Conservation (phyloP, 352 stramenopile species). For the Pythium biforme region DNA sequence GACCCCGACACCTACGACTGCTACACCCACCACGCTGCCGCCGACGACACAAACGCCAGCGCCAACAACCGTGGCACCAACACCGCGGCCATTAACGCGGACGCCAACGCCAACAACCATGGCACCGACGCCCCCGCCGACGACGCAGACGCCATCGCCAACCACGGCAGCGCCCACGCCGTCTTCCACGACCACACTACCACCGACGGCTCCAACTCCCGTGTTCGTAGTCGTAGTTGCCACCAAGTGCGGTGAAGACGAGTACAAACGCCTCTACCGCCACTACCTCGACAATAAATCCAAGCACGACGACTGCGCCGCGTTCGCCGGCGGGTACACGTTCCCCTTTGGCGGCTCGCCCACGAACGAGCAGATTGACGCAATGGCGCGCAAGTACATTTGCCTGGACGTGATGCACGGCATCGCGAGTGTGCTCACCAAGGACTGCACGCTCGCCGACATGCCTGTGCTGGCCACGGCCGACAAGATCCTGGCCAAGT, state of each 20-base stretch:
- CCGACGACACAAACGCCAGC: neutral
- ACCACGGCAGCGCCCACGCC: neutral
- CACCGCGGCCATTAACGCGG: neutral
- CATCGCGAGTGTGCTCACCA: slow-evolving; percentile 18
- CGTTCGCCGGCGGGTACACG: slow-evolving; percentile 21
- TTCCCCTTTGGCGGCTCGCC: slow-evolving; percentile 29
- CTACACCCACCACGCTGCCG: neutral
- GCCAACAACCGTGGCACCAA: neutral
- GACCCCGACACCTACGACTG: neutral
- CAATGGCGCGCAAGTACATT: slow-evolving; percentile 20
- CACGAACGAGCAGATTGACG: slow-evolving; percentile 19
- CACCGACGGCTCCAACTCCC: neutral
- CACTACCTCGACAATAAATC: slow-evolving; percentile 28
- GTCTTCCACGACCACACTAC: neutral
- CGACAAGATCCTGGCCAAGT: slow-evolving; percentile 7
- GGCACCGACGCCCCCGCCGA: no score
- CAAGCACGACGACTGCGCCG: slow-evolving; percentile 21
- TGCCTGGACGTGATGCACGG: slow-evolving; percentile 21
- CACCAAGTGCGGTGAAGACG: slow-evolving; percentile 1
- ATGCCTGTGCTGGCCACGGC: slow-evolving; percentile 25
- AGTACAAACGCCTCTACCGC: slow-evolving; percentile 10
- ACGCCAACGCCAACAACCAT: neutral
- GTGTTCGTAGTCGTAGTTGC: neutral
- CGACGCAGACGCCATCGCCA: neutral
- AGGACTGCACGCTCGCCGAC: slow-evolving; percentile 20